phyloP scores from a whole-genome alignment of 106 monocot genomes.

The Dendrobium chrysotoxum region DNA sequence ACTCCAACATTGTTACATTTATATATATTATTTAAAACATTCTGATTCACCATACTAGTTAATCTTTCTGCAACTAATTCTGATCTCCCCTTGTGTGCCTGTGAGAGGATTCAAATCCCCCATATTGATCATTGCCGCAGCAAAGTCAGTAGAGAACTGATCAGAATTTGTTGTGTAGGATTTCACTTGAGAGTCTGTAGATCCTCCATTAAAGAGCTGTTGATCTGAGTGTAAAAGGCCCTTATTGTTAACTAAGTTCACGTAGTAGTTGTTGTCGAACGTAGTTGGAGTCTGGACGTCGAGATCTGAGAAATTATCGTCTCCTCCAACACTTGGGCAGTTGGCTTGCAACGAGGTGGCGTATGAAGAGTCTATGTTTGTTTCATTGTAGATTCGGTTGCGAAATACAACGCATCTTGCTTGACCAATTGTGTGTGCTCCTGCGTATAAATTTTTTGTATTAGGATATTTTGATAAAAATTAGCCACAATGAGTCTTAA shows the following conservation, averaged over 20 bases:
- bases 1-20: not conserved
- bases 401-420: slow-evolving; percentile 8
- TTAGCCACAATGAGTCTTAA: too few relatives aligned
- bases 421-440: slow-evolving; percentile 12
- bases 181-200: not conserved
- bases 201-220: slow-evolving; percentile 2
- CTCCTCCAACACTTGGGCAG: slow-evolving; percentile 5
- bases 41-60: not conserved
- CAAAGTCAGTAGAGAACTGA: slow-evolving; percentile 2
- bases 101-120: not conserved
- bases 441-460: not conserved
- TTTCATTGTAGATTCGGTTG: slow-evolving; percentile 9
- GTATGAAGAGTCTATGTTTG: slow-evolving; percentile 7
- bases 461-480: too few relatives aligned
- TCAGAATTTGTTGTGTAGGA: not conserved
- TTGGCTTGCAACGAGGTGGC: slow-evolving; percentile 1
- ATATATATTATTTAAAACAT: too few relatives aligned
- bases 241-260: not conserved
- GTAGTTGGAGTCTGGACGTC: slow-evolving; percentile 22
- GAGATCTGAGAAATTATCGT: slow-evolving; percentile 43
- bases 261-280: slow-evolving; percentile 5
- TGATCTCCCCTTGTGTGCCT: not conserved
- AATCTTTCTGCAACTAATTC: not conserved
- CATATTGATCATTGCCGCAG: slow-evolving; percentile 2
- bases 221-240: slow-evolving; percentile 4